These are phyloP conservation scores for Colletotrichum camelliae DNA, from an alignment of 2,329 filamentous ascomycete species.

Conservation along the genomic window DNA sequence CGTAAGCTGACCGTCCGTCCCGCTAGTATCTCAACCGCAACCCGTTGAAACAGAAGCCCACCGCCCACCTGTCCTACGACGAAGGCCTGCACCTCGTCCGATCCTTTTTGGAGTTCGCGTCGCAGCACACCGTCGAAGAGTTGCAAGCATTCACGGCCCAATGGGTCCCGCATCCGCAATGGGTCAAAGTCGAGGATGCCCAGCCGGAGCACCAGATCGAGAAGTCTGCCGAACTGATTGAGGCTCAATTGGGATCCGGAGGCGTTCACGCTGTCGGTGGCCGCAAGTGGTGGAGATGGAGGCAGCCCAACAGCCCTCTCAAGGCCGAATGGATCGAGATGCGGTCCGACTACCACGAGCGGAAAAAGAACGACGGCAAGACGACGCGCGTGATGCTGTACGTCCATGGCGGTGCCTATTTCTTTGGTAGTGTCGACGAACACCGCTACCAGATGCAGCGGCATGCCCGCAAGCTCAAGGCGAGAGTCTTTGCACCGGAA, in stretches of 20 bases:
- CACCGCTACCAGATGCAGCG: slow-evolving; percentile 98
- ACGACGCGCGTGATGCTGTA: slow-evolving; percentile 87
- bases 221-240: slow-evolving; percentile 70
- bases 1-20: background rate
- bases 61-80: slow-evolving; percentile 91
- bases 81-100: slow-evolving; percentile 89
- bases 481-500: slow-evolving; percentile 82
- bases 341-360: slow-evolving; percentile 78
- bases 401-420: slow-evolving; percentile 93
- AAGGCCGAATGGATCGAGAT: slow-evolving; percentile 97
- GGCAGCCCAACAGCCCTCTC: slow-evolving; percentile 68
- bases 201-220: slow-evolving; percentile 64
- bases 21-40: slow-evolving; percentile 81
- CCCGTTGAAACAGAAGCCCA: slow-evolving; percentile 77
- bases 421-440: slow-evolving; percentile 93
- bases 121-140: slow-evolving; percentile 91
- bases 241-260: slow-evolving; percentile 76
- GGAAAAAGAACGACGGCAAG: slow-evolving; percentile 64
- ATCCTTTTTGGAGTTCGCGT: slow-evolving; percentile 83
- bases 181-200: slow-evolving; percentile 80
- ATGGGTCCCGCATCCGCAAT: slow-evolving; percentile 88
- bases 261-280: slow-evolving; percentile 82
- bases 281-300: slow-evolving; percentile 89
- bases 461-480: slow-evolving; percentile 92
- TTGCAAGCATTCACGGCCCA: slow-evolving; percentile 90